Evolutionary conservation across 306 rosid genomes (phyloP).

Genomic region (Citrullus amarus): DNA sequence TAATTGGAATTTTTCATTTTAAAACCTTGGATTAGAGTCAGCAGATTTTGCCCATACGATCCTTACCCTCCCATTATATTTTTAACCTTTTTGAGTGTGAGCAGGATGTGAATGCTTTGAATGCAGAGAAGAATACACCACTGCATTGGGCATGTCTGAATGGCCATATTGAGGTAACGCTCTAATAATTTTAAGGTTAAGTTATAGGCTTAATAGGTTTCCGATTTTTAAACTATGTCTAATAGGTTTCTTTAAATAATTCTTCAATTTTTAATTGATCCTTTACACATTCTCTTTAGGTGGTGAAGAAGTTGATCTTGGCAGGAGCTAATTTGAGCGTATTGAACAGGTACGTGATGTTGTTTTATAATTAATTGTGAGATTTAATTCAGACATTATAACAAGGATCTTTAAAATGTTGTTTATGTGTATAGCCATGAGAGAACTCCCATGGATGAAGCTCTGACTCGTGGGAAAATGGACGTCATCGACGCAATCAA

Average conservation of each 20-base stretch:
- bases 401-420: neutral
- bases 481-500: slow-evolving; percentile 69
- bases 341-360: slow-evolving; percentile 46
- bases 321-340: slow-evolving; percentile 62
- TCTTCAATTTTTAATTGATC: neutral
- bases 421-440: slow-evolving; percentile 32
- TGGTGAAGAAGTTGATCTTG: slow-evolving; percentile 73
- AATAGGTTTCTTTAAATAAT: no score
- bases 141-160: slow-evolving; percentile 97
- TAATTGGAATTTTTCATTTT: neutral
- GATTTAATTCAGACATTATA: neutral
- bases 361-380: neutral
- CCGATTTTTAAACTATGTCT: neutral
- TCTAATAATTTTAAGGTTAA: neutral
- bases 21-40: neutral
- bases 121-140: slow-evolving; percentile 75
- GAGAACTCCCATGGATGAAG: slow-evolving; percentile 88
- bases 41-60: neutral
- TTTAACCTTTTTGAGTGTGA: neutral
- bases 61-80: neutral
- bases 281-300: slow-evolving; percentile 21
- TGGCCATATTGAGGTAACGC: slow-evolving; percentile 74
- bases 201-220: neutral
- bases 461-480: slow-evolving; percentile 48
- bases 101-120: slow-evolving; percentile 64